phyloP scores from a whole-genome alignment of 352 stramenopile species.

The Halophytophthora polymorphica region DNA sequence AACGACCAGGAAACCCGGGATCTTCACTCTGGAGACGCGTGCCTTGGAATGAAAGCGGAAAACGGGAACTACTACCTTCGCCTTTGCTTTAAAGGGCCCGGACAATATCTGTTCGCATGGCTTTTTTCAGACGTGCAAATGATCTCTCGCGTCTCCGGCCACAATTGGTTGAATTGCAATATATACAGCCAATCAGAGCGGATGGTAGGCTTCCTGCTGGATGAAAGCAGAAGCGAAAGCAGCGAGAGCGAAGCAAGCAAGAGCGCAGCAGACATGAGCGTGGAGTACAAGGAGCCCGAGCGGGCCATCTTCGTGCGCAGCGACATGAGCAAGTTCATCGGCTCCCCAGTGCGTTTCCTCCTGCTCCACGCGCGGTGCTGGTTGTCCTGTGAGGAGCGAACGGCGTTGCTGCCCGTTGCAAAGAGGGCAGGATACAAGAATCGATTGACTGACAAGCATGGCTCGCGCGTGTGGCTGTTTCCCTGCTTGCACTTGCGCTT shows the following conservation, averaged over 20 bases:
- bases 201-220: too few species aligned
- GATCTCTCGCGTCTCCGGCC: too few species aligned
- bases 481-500: slow-evolving; percentile 4
- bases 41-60: too few species aligned
- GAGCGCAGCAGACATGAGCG: slow-evolving; percentile 23
- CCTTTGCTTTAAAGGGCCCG: too few species aligned
- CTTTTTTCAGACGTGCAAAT: too few species aligned
- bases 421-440: not conserved
- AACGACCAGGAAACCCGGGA: too few species aligned
- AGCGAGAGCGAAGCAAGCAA: slow-evolving; percentile 26
- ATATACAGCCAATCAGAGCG: too few species aligned
- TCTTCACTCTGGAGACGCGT: too few species aligned
- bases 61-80: too few species aligned
- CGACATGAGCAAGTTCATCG: slow-evolving; percentile 68
- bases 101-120: too few species aligned
- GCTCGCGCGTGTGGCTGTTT: not conserved
- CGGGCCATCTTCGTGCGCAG: slow-evolving; percentile 78
- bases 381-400: not conserved
- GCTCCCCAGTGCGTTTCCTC: slow-evolving; percentile 43
- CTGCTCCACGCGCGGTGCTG: not conserved
- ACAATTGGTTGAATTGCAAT: too few species aligned
- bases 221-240: slow-evolving; percentile 6
- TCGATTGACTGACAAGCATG: too few species aligned
- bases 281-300: slow-evolving; percentile 50
- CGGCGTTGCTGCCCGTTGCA: not conserved